Conservation (phyloP, 2,329 filamentous ascomycete species). For the Claviceps citrina region DNA sequence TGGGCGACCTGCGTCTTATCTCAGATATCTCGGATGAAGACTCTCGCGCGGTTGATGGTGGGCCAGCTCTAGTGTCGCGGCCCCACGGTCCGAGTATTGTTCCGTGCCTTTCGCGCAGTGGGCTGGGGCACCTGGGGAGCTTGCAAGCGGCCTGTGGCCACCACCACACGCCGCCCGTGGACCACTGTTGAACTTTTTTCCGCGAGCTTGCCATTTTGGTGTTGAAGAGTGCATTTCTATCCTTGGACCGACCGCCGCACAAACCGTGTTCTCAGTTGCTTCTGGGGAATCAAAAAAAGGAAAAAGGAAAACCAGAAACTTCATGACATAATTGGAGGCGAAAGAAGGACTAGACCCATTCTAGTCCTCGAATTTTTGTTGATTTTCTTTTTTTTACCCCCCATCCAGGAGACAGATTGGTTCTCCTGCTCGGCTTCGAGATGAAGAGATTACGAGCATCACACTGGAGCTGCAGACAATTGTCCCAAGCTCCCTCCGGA, state of each 20-base stretch:
- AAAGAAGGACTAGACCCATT: neutral
- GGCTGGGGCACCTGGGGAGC: neutral
- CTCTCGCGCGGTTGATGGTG: no score
- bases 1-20: no score
- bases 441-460: constrained; percentile 30
- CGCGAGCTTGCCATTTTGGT: constrained; percentile 1
- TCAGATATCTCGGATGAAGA: neutral
- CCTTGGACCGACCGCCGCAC: neutral
- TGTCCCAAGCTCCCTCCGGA: constrained; percentile 22
- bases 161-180: neutral
- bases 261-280: no score
- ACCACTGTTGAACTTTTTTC: constrained; percentile 5
- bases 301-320: no score
- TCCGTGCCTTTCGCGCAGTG: neutral
- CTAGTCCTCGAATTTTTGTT: neutral
- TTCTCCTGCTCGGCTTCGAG: neutral
- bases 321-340: no score
- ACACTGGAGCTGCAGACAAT: constrained; percentile 24
- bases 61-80: no score
- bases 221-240: neutral
- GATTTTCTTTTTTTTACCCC: neutral
- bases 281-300: no score
- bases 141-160: neutral
- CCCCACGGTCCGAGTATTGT: constrained; percentile 3
- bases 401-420: no score